Conservation (phyloP, 73 alveolate genomes). For the Stentor coeruleus region DNA sequence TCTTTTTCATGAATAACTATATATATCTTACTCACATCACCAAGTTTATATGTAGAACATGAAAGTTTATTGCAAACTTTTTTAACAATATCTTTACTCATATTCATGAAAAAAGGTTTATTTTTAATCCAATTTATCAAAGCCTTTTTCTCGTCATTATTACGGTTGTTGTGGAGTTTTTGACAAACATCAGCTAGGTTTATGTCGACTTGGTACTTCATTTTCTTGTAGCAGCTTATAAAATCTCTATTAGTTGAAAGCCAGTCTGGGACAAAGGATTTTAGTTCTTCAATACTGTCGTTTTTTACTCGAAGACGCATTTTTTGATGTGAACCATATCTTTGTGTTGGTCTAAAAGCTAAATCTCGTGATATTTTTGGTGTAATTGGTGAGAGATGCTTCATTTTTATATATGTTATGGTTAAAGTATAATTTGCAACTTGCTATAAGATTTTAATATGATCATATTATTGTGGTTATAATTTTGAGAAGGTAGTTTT, state of each 20-base stretch:
- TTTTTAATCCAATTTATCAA: not conserved
- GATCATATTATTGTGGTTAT: too few relatives aligned
- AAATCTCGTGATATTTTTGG: too few relatives aligned
- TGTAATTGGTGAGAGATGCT: too few relatives aligned
- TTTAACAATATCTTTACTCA: not conserved
- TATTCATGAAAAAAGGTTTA: not conserved
- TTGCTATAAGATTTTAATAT: too few relatives aligned
- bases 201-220: not conserved
- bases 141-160: not conserved
- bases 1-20: not conserved
- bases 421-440: too few relatives aligned
- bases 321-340: too few relatives aligned
- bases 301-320: too few relatives aligned
- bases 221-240: not conserved
- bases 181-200: not conserved
- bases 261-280: slow-evolving; percentile 15
- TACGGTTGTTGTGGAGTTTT: not conserved
- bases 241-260: not conserved
- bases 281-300: too few relatives aligned
- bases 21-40: too few relatives aligned
- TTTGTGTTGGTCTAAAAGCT: too few relatives aligned
- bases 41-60: not conserved
- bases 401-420: too few relatives aligned
- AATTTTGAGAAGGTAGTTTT: too few relatives aligned
- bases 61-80: not conserved